A percentile compares a stretch with the other conserved stretches of the same genome.
Conservation (phyloP, 192 early-diverging fungal species). For the Physocladia obscura region DNA sequence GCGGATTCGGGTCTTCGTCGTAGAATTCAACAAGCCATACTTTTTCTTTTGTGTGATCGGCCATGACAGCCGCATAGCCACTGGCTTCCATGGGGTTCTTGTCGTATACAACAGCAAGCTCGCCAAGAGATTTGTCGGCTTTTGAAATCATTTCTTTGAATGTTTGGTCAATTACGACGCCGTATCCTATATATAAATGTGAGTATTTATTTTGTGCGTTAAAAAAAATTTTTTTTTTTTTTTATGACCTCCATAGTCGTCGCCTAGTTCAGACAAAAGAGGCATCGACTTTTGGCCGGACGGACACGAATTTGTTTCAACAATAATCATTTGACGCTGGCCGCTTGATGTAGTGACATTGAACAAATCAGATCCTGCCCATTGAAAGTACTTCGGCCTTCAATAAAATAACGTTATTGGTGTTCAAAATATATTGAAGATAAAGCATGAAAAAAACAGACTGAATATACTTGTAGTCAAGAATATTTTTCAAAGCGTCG, state of each 20-base stretch:
- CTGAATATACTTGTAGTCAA: constrained; percentile 37
- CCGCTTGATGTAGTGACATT: constrained; percentile 81
- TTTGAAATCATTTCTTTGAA: constrained; percentile 68
- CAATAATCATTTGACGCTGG: constrained; percentile 86
- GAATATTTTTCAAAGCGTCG: constrained; percentile 56
- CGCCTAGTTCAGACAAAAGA: constrained; percentile 63
- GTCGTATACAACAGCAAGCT: constrained; percentile 78
- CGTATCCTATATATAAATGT: constrained; percentile 49
- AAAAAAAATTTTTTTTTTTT: constrained; percentile 61
- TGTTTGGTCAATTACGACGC: constrained; percentile 71
- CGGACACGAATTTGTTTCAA: constrained; percentile 89
- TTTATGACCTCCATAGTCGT: constrained; percentile 63
- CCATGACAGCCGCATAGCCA: constrained; percentile 79
- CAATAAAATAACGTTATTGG: too few relatives aligned
- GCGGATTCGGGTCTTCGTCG: constrained; percentile 66
- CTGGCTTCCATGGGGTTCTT: constrained; percentile 86
- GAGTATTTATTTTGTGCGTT: neutral
- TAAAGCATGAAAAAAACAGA: too few relatives aligned
- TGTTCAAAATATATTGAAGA: too few relatives aligned
- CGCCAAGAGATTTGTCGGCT: constrained; percentile 66
- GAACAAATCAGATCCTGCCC: constrained; percentile 86
- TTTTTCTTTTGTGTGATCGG: constrained; percentile 71
- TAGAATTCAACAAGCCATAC: constrained; percentile 81
- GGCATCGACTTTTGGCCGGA: constrained; percentile 93
- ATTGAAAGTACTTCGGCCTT: constrained; percentile 73